A percentile compares a stretch with the other conserved stretches of the same genome.
These are phyloP conservation scores for Diaporthe destruens DNA, from an alignment of 2,329 filamentous ascomycete species.

Conservation along the genomic window DNA sequence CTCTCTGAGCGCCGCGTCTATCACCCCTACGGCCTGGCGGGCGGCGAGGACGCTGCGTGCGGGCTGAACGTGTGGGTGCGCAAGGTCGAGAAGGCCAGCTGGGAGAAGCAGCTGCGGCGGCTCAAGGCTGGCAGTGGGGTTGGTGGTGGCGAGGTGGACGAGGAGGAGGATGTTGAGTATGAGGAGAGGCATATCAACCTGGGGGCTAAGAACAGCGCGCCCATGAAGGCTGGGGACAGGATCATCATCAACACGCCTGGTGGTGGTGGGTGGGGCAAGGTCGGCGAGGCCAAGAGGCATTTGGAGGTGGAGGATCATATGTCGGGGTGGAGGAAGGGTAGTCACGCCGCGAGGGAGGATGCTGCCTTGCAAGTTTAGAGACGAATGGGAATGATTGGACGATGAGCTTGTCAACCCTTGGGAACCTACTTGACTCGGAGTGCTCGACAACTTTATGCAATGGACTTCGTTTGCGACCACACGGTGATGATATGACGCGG, in stretches of 20 bases:
- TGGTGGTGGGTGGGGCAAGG: constrained; percentile 80
- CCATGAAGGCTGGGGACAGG: constrained; percentile 80
- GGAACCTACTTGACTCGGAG: no score
- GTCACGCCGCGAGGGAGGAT: constrained; percentile 68
- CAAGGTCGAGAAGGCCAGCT: constrained; percentile 71
- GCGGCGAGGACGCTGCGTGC: constrained; percentile 82
- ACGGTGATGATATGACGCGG: no score
- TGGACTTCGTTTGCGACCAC: no score
- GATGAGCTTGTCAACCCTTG: not conserved
- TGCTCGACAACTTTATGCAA: no score
- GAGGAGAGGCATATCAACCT: constrained; percentile 77
- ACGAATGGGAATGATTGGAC: not conserved
- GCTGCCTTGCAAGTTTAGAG: constrained; percentile 66
- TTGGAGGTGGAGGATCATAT: constrained; percentile 66
- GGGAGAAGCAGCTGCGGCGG: constrained; percentile 58
- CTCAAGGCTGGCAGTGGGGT: constrained; percentile 49
- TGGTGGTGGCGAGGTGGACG: constrained; percentile 42
- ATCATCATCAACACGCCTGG: constrained; percentile 85
- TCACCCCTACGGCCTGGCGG: constrained; percentile 84
- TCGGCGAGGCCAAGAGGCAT: constrained; percentile 68
- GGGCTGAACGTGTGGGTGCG: constrained; percentile 92
- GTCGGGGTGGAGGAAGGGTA: constrained; percentile 67
- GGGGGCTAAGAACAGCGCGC: constrained; percentile 83
- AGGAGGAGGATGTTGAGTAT: constrained; percentile 57
- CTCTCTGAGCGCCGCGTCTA: constrained; percentile 82